Base-by-base conservation (phyloP, 2,329 filamentous ascomycete genomes). In the Penicillium olsonii region DNA sequence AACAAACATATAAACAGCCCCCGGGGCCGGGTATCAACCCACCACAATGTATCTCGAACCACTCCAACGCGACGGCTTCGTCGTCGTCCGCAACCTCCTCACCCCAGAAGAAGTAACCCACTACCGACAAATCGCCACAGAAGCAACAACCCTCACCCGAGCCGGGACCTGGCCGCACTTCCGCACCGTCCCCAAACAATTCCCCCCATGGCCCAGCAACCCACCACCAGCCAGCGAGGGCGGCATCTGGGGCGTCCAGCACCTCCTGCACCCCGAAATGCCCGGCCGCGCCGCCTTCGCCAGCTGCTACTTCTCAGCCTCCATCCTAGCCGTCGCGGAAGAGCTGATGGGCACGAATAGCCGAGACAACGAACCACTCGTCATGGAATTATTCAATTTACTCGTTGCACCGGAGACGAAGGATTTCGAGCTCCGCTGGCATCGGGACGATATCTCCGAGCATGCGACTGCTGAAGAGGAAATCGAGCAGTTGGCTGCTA, bases 221-320 rank as follows among this genome's bases (percentile, higher is more conserved):
- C 74, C 78, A 1, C 74, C 77, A 0, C 71, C 74, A 1, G 68
- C 69, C 31, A 66, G 66, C 0, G 69, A 75, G 42, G 72, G 78
- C 43, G 89, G 89, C 17, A 95, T 95, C 69, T 95, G 90, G 91
- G 90, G 90, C 55, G 87, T 95, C 2, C 90, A 95, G 76, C 88
- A 92, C 69, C 79, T 95, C 5, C 78, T 95, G 62, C 86, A 92
- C 68, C 90, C 90, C 0, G 75, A 78, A 1, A 82, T 92, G 59
- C 80, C 84, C 0, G 79, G 81, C 45, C 78, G 82, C 52, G 69
- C 77, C 2, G 67, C 78, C 3, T 95, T 92, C 70, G 80, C 84
- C 5, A 68, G 75, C 42, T 77, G 81, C 48, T 95, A 96, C 73
- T 95, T 95, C 67, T 82, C 84, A 27, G 74, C 80, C 18, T 75